Evolutionary conservation across 345 rosid species (phyloP), one percentile per base, ranked within the genome.

Genomic region (Limnanthes douglasii): DNA sequence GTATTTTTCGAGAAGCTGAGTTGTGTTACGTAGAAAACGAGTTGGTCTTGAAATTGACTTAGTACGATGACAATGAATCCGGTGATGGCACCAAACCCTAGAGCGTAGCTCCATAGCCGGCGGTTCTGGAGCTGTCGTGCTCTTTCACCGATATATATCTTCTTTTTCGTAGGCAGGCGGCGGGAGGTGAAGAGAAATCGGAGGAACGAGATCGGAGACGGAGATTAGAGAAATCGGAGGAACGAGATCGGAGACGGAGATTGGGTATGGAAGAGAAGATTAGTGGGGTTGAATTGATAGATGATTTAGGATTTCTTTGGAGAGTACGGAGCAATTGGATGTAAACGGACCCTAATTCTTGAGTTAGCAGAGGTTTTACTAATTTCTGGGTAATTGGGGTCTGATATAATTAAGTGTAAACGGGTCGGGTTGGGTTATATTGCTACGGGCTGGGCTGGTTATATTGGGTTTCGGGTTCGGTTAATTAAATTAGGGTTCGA

Each of bases 41-140:
- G 51, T 30, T 90, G 92, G 14, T 90, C 98, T 43, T 90, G 86
- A 39, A 90, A 84, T 28, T 70, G 83, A 50, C 70, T 79, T 8
- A 90, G 68, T 8, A 77, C 98, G 40, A 90, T 62, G 3, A 84
- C 84, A 1, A 90, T 68, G 56, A 90, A 90, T 1, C 94, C 95
- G 0, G 94, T 92, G 42, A 77, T 48, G 72, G 81, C 74, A 53
- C 92, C 70, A 70, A 90, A 90, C 11, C 95, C 66, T 9, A 90
- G 48, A 1, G 86, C 94, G 58, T 84, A 90, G 15, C 92, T 68
- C 94, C 95, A 80, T 6, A 90, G 61, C 11, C 98, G 86, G 37
- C 92, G 92, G 42, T 62, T 69, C 65, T 90, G 95, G 55, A 84
- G 73, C 61, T 80, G 94, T 18, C 98, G 78, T 8, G 98, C 94